Base-by-base conservation (phyloP, 1,139 yeast genomes). In the Arxiozyma heterogenica region DNA sequence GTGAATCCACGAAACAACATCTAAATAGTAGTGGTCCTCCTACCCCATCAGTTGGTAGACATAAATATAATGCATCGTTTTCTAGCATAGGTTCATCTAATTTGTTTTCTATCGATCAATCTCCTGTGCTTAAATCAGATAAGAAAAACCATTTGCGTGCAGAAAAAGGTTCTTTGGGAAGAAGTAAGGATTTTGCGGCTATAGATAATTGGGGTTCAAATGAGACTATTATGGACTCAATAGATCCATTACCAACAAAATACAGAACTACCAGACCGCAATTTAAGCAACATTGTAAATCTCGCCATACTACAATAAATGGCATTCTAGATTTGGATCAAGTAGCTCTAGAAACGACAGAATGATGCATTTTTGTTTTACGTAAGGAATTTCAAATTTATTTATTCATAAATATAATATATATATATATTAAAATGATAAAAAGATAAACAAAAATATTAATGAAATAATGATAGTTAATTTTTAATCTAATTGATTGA, bases 61-160 rank as follows among this genome's bases (percentile, higher is more conserved):
- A 0, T 47, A 51, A 49, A 90, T 82, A 7, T 83, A 64, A 3
- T 84, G 71, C 12, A 85, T 82, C 65, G 4, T 54, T 54, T 44
- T 49, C 51, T 11, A 49, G 47, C 25, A 42, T 42, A 41, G 51
- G 44, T 17, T 47, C 51, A 27, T 25, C 44, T 3, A 44, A 50
- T 45, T 44, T 50, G 44, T 50, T 50, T 39, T 50, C 52, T 21
- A 44, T 50, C 15, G 44, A 39, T 22, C 52, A 50, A 27, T 50
- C 52, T 23, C 51, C 51, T 34, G 51, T 49, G 15, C 6, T 49
- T 23, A 23, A 41, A 49, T 34, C 51, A 15, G 22, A 27, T 41
- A 43, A 34, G 23, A 42, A 34, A 43, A 18, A 43, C 18, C 18
- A 25, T 27, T 15, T 20, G 2, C 15, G 22, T n/a, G 4, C 44